These are phyloP conservation scores for Monilinia vaccinii-corymbosi DNA, from an alignment of 2,329 filamentous ascomycete genomes.

Conservation along the genomic window DNA sequence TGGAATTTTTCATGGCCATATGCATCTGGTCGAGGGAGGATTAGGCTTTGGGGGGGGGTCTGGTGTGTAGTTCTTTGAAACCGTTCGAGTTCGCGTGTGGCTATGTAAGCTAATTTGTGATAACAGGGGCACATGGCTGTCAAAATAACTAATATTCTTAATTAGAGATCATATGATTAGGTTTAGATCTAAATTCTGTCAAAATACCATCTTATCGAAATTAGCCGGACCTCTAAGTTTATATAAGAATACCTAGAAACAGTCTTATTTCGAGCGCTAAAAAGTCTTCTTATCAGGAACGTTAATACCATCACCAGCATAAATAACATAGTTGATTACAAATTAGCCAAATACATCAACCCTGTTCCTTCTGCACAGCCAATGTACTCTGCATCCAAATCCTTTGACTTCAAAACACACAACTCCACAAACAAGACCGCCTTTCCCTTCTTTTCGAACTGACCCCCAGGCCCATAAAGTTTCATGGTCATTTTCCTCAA, in stretches of 20 bases:
- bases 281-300: too few species aligned
- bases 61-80: slow-evolving; percentile 42
- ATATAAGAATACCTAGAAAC: too few species aligned
- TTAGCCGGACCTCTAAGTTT: too few species aligned
- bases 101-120: not conserved
- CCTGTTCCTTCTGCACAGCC: slow-evolving; percentile 21
- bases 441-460: slow-evolving; percentile 11
- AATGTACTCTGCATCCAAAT: slow-evolving; percentile 24
- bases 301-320: not conserved
- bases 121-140: slow-evolving; percentile 44
- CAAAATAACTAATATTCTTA: too few species aligned
- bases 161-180: too few species aligned
- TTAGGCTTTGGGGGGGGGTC: slow-evolving; percentile 70
- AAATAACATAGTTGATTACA: not conserved
- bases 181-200: too few species aligned
- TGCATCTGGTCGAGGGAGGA: slow-evolving; percentile 86
- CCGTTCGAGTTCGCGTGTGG: not conserved
- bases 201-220: too few species aligned
- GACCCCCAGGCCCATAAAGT: slow-evolving; percentile 16
- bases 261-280: too few species aligned
- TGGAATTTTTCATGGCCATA: slow-evolving; percentile 86
- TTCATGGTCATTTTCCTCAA: slow-evolving; percentile 14
- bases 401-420: slow-evolving; percentile 17
- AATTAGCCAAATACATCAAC: slow-evolving; percentile 31
- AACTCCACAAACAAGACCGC: slow-evolving; percentile 14